Evolutionary conservation across 345 rosid genomes (phyloP).

Genomic region (Hibiscus tridactylites): DNA sequence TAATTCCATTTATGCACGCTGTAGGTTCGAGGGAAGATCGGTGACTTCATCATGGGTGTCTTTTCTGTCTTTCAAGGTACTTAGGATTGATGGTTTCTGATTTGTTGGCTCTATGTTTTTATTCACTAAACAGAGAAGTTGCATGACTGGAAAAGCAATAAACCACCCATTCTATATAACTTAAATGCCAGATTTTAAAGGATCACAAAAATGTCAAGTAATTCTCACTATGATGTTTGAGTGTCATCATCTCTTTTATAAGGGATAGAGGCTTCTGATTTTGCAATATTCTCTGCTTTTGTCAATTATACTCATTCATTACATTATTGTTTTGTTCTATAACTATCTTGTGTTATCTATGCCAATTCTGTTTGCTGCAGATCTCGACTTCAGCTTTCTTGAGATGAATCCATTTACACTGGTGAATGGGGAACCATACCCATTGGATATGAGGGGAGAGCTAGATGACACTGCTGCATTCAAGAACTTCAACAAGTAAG

Average conservation of each 20-base stretch:
- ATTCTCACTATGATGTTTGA: background rate
- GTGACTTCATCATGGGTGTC: slow-evolving; percentile 65
- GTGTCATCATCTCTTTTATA: background rate
- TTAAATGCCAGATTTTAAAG: background rate
- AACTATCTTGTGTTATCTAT: background rate
- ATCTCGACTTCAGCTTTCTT: slow-evolving; percentile 13
- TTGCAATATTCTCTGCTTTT: background rate
- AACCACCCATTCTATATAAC: background rate
- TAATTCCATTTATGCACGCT: slow-evolving; percentile 10
- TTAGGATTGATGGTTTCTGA: background rate
- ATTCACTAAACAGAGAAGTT: background rate
- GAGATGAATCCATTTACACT: slow-evolving; percentile 84
- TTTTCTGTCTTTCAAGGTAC: slow-evolving; percentile 85
- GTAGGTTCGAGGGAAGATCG: slow-evolving; percentile 76
- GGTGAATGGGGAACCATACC: slow-evolving; percentile 82
- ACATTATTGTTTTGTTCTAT: background rate
- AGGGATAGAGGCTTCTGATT: background rate
- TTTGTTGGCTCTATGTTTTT: background rate
- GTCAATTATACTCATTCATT: background rate
- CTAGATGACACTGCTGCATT: slow-evolving; percentile 94
- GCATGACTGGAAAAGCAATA: background rate
- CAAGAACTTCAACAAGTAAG: slow-evolving; percentile 85
- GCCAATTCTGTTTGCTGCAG: background rate
- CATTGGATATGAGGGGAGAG: slow-evolving; percentile 98
- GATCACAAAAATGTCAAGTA: background rate